These are phyloP conservation scores for Saturnispora kantuleensis DNA, from an alignment of 805 yeast genomes.

Conservation along the genomic window DNA sequence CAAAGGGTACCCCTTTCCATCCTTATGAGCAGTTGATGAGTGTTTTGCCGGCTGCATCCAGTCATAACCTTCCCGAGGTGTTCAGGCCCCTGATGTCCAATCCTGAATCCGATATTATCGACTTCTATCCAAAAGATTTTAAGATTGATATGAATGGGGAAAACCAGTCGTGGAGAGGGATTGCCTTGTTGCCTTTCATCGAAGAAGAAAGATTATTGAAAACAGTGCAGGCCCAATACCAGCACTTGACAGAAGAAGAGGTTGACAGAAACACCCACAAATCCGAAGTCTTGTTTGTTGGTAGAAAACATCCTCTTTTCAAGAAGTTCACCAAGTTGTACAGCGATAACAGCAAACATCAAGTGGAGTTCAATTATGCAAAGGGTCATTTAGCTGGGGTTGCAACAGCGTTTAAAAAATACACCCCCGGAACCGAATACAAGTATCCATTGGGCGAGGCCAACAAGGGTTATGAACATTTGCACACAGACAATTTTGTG, in stretches of 20 bases:
- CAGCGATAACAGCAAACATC: conserved; percentile 32
- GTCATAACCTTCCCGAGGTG: conserved; percentile 72
- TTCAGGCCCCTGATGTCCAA: conserved; percentile 77
- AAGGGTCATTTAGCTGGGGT: conserved; percentile 52
- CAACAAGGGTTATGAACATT: conserved; percentile 29
- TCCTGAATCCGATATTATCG: conserved; percentile 72
- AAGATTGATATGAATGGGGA: conserved; percentile 93
- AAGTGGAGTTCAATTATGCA: conserved; percentile 36
- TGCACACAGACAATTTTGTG: conserved; percentile 31
- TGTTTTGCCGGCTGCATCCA: conserved; percentile 89
- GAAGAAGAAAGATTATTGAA: conserved; percentile 67
- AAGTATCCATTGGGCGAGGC: conserved; percentile 35
- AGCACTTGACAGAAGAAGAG: conserved; percentile 57
- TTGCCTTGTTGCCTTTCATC: conserved; percentile 81
- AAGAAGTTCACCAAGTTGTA: conserved; percentile 32
- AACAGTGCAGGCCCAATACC: conserved; percentile 58
- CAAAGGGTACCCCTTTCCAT: conserved; percentile 64
- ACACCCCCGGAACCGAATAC: conserved; percentile 27
- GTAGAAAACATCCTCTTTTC: conserved; percentile 49
- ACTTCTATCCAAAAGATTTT: conserved; percentile 84
- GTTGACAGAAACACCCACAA: conserved; percentile 57
- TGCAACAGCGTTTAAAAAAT: conserved; percentile 30
- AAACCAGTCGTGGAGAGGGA: conserved; percentile 92
- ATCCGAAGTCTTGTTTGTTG: conserved; percentile 58
- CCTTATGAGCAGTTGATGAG: conserved; percentile 95